phyloP scores from a whole-genome alignment of 345 rosid species.

The Durio zibethinus region DNA sequence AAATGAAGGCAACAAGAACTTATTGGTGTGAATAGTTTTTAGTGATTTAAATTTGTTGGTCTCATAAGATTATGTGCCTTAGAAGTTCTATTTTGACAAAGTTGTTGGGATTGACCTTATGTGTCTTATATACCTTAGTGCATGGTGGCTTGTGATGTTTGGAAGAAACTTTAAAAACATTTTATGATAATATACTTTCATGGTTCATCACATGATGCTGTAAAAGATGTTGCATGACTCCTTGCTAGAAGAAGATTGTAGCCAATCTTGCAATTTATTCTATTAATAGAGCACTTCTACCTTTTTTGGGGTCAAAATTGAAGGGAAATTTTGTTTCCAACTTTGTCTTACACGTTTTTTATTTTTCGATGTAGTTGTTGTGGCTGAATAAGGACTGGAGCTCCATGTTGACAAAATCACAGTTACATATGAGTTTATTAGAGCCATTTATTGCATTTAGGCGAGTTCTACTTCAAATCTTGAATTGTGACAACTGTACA shows the following conservation, averaged over 20 bases:
- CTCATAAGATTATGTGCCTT: not conserved
- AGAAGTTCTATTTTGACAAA: not conserved
- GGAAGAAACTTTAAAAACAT: not conserved
- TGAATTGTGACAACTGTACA: constrained; percentile 57
- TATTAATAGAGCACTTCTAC: not conserved
- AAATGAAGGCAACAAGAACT: not conserved
- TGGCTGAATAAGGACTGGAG: constrained; percentile 76
- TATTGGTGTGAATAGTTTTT: not conserved
- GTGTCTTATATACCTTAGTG: not conserved
- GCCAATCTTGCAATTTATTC: not conserved
- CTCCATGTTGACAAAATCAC: constrained; percentile 58
- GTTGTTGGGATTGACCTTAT: not conserved
- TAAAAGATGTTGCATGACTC: not conserved
- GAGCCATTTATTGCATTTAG: constrained; percentile 94
- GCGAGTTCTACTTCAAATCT: constrained; percentile 71
- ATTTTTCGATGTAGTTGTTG: constrained; percentile 50
- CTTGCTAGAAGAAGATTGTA: not conserved
- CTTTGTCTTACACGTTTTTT: constrained; percentile 21
- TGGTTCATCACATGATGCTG: not conserved
- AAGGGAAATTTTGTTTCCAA: constrained; percentile 2
- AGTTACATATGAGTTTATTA: constrained; percentile 86
- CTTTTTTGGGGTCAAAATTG: not conserved
- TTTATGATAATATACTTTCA: not conserved
- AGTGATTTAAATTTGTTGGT: constrained; percentile 6
- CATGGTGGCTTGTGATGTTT: not conserved